Percentiles rank a stretch among this genome's conserved stretches.
phyloP scores from a whole-genome alignment of 1,284 basidiomycete species.

The Malassezia obtusa region DNA sequence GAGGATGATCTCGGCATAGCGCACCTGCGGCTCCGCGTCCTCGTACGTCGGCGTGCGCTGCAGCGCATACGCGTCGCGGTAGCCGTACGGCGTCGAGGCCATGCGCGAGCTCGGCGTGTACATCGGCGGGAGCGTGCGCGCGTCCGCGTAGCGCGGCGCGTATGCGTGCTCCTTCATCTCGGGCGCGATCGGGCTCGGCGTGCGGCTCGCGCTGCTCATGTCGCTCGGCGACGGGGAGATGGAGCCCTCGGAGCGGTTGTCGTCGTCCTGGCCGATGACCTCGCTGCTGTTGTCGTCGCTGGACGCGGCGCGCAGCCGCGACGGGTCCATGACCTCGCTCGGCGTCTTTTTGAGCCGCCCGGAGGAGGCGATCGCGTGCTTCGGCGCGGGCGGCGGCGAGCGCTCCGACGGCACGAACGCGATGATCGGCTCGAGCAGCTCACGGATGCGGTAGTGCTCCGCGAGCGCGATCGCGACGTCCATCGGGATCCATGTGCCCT shows the following conservation, averaged over 20 bases:
- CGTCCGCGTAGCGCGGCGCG: conserved; percentile 1
- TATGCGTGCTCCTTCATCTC: conserved; percentile 14
- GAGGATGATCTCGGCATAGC: conserved; percentile 87
- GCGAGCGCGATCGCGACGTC: conserved; percentile 77
- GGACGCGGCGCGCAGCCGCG: conserved; percentile 34
- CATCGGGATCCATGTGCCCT: conserved; percentile 98
- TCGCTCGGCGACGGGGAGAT: conserved; percentile 77
- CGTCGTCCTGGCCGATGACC: conserved; percentile 21
- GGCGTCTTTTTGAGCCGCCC: conserved; percentile 36
- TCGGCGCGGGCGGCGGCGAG: conserved; percentile 85
- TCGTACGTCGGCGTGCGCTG: conserved; percentile 6
- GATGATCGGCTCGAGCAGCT: conserved; percentile 80
- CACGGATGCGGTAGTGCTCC: conserved; percentile 85
- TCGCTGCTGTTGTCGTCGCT: conserved; percentile 44
- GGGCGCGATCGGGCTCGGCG: conserved; percentile 62
- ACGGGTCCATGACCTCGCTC: conserved; percentile 29
- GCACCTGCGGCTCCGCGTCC: conserved; percentile 23
- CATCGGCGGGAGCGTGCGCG: conserved; percentile 4
- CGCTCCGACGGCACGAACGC: conserved; percentile 83
- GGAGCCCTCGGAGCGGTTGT: conserved; percentile 53
- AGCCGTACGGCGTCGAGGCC: conserved; percentile 4
- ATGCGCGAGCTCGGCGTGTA: conserved; percentile 10
- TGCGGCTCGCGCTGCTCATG: conserved; percentile 73
- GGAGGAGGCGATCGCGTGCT: conserved; percentile 60
- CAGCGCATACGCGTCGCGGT: conserved; percentile 8